A percentile compares a stretch with the other conserved stretches of the same genome.
Evolutionary conservation across 305 asterid species (phyloP).

Genomic region (Striga hermonthica): DNA sequence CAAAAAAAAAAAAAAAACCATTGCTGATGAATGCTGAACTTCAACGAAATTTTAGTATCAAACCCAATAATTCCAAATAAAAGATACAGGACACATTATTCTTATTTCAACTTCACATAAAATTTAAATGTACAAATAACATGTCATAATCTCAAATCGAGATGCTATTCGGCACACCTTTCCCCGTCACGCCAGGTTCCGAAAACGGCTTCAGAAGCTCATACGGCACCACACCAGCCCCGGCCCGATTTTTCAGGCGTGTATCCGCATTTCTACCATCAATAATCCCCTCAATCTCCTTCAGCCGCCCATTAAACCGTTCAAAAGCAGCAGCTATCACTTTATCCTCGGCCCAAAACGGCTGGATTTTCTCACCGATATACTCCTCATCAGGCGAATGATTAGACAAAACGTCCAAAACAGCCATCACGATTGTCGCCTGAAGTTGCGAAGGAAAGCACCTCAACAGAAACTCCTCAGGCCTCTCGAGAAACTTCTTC

Average conservation of each 20-base stretch:
- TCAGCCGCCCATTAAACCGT: constrained; percentile 43
- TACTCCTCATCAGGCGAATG: constrained; percentile 91
- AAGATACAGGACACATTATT: background rate
- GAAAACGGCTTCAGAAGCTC: constrained; percentile 63
- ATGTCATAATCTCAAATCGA: constrained; percentile 44
- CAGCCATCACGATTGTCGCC: constrained; percentile 45
- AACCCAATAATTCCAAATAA: background rate
- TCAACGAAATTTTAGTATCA: background rate
- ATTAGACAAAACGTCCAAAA: constrained; percentile 57
- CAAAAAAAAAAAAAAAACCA: too few relatives aligned
- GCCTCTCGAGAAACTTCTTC: constrained; percentile 45
- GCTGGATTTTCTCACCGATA: constrained; percentile 41
- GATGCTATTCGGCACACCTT: constrained; percentile 76
- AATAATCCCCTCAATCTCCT: constrained; percentile 67
- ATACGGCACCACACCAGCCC: constrained; percentile 61
- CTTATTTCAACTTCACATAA: background rate
- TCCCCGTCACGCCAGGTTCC: constrained; percentile 63
- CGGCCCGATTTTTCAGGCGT: constrained; percentile 42
- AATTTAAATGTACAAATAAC: background rate
- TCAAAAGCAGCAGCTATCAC: constrained; percentile 48
- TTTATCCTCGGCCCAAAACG: constrained; percentile 39
- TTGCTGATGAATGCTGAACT: too few relatives aligned
- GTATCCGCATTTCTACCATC: constrained; percentile 47
- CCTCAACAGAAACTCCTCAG: constrained; percentile 51
- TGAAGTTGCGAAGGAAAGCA: constrained; percentile 67